Evolutionary conservation across 2,329 filamentous ascomycete genomes (phyloP).

Genomic region (Monosporascus ibericus): DNA sequence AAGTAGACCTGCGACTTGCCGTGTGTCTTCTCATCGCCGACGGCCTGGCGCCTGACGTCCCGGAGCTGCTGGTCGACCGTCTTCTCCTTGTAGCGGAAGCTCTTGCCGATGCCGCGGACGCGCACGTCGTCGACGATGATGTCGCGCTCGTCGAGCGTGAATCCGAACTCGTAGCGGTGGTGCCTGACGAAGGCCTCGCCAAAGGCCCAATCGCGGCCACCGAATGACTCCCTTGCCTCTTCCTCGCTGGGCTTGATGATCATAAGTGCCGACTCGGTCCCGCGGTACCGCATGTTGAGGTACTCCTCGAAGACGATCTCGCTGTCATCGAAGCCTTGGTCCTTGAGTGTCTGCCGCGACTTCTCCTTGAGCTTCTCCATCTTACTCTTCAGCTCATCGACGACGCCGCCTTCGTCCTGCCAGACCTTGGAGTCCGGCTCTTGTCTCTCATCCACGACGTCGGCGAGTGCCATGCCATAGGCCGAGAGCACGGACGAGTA

Average conservation of each 20-base stretch:
- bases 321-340: conserved; percentile 71
- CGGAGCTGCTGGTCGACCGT: conserved; percentile 81
- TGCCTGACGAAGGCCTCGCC: conserved; percentile 79
- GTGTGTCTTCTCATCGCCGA: conserved; percentile 55
- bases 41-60: conserved; percentile 55
- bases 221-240: conserved; percentile 53
- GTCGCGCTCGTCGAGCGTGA: conserved; percentile 76
- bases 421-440: conserved; percentile 64
- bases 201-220: conserved; percentile 71
- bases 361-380: conserved; percentile 76
- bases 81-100: conserved; percentile 71
- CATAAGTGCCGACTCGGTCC: conserved; percentile 89
- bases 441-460: conserved; percentile 87
- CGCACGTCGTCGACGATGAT: conserved; percentile 89
- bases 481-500: conserved; percentile 88
- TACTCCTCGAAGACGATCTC: conserved; percentile 86
- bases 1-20: conserved; percentile 73
- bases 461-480: conserved; percentile 87
- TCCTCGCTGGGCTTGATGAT: conserved; percentile 65
- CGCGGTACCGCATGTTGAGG: conserved; percentile 86
- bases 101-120: conserved; percentile 83
- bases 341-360: conserved; percentile 58
- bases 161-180: conserved; percentile 89
- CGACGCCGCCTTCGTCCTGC: conserved; percentile 51
- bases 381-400: conserved; percentile 61